Base-by-base conservation (phyloP, 2,329 filamentous ascomycete genomes). In the Parascedosporium putredinis region DNA sequence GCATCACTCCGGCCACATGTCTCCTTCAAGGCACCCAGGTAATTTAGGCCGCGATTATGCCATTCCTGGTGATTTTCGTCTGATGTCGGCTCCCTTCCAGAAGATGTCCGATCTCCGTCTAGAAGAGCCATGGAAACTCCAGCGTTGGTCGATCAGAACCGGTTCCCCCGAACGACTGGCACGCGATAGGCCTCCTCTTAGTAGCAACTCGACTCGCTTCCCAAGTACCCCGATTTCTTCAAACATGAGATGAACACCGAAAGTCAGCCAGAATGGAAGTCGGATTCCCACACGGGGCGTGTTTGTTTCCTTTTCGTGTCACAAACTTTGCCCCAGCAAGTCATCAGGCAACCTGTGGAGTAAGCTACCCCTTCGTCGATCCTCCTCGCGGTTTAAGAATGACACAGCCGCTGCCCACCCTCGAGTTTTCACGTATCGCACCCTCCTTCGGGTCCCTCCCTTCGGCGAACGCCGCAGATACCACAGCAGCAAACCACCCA, bases 31-130 rank as follows among this genome's bases (percentile, higher is more conserved):
- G 23, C 33, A 20, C 20, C 16, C 33, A 23, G 16, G 46, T 16
- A 49, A 40, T 25, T 25, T 29, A 49, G 5, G 47, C 29, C 16
- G 33, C 22, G 18, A 10, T 49, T 49, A 40, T 27, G 29, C 47
- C 25, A 36, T 42, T 49, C 47, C 33, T 29, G 47, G 25, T 40
- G 29, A 38, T 38, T 38, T 46, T 46, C 42, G 22, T 46, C 49
- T 47, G 49, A 42, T 40, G 49, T 50, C 43, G 43, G 43, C 29
- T 50, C 25, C 16, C 24, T 29, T 40, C 42, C 46, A 10, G 31
- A 45, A 22, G 23, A 31, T 50, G 49, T 40, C 31, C 49, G 43
- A 50, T 50, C 43, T 46, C 8, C 49, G 24, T 46, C 22, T 46
- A 47, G 49, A 46, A 47, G 25, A 18, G 38, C 20, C 23, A 27